Conservation (phyloP, 2,329 filamentous ascomycete genomes). For the Nothophaeocryptopus gaeumannii region DNA sequence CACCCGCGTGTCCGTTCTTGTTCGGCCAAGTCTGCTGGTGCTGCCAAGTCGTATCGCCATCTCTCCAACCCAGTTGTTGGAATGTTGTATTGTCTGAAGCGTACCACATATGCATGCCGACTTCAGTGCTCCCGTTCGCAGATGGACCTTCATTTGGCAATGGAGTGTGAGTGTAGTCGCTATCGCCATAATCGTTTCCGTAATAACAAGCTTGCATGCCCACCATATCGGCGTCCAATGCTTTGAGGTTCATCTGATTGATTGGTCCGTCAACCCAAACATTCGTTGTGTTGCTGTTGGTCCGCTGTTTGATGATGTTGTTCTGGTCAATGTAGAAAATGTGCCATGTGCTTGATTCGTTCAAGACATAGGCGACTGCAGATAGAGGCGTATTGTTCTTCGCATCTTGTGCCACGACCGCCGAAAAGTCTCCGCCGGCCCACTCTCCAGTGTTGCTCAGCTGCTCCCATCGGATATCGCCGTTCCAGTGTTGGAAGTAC, state of each 20-base stretch:
- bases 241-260: conserved; percentile 31
- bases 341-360: conserved; percentile 33
- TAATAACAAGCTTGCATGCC: conserved; percentile 42
- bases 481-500: conserved; percentile 47
- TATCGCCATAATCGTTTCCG: conserved; percentile 37
- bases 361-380: conserved; percentile 41
- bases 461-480: conserved; percentile 43
- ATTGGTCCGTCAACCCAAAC: conserved; percentile 42
- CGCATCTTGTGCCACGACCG: conserved; percentile 42
- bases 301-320: conserved; percentile 40
- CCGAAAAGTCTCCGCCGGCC: conserved; percentile 39
- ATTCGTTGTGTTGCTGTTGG: conserved; percentile 38
- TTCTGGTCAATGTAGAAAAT: conserved; percentile 41
- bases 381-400: conserved; percentile 46
- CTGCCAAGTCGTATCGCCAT: conserved; percentile 38
- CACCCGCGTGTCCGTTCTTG: conserved; percentile 44
- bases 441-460: conserved; percentile 38
- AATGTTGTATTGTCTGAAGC: conserved; percentile 41
- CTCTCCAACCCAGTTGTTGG: conserved; percentile 42
- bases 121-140: conserved; percentile 29
- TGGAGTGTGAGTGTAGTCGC: conserved; percentile 40
- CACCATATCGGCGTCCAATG: conserved; percentile 33
- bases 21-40: conserved; percentile 37
- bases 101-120: conserved; percentile 48
- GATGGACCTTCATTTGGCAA: conserved; percentile 29